phyloP scores from a whole-genome alignment of 306 rosid species.

The Cicer bijugum region DNA sequence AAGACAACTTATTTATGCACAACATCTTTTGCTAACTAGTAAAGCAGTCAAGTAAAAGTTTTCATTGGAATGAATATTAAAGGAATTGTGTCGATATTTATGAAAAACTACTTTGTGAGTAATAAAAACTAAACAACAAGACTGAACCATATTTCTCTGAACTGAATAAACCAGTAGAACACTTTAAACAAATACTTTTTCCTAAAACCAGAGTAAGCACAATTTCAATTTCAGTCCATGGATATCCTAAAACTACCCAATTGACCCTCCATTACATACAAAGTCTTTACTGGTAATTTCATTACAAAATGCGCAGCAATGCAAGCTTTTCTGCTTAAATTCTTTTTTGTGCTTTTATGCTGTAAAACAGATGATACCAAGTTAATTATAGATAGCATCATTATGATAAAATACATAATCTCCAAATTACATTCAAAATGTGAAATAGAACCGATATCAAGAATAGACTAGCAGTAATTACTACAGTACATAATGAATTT shows the following conservation, averaged over 20 bases:
- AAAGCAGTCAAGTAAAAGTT: constrained; percentile 15
- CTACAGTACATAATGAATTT: constrained; percentile 4
- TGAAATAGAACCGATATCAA: not conserved
- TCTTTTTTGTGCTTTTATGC: constrained; percentile 6
- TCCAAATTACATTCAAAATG: constrained; percentile 6
- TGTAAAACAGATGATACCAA: constrained; percentile 13
- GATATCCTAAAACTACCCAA: constrained; percentile 13
- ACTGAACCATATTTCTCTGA: constrained; percentile 8
- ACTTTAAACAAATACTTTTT: constrained; percentile 8
- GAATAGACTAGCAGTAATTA: constrained; percentile 11
- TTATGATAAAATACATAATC: constrained; percentile 14
- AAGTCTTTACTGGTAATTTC: constrained; percentile 5
- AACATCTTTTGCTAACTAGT: constrained; percentile 9
- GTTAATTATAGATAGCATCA: constrained; percentile 17
- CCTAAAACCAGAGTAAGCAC: constrained; percentile 4
- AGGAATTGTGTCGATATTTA: constrained; percentile 22
- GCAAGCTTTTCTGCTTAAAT: constrained; percentile 5
- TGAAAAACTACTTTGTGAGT: not conserved
- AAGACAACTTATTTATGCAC: constrained; percentile 20
- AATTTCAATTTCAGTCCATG: constrained; percentile 18
- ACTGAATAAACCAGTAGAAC: constrained; percentile 19
- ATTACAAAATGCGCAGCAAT: not conserved
- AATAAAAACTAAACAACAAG: not conserved
- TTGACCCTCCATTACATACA: constrained; percentile 6
- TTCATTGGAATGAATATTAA: constrained; percentile 21